Conservation (phyloP, 495 filamentous ascomycete genomes). For the Aspergillus bertholletiae region DNA sequence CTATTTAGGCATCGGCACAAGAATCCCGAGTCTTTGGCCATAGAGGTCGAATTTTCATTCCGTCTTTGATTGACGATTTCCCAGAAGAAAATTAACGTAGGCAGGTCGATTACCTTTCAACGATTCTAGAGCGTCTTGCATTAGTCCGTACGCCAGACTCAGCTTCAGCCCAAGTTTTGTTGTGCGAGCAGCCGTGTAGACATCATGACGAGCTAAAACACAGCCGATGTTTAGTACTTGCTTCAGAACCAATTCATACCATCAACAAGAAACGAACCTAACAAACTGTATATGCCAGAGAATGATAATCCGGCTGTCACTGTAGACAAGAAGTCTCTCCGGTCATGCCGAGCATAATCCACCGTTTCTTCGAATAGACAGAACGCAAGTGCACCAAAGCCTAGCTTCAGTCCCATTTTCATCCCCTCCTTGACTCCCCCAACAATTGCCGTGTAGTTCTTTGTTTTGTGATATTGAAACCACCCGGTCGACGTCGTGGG, state of each 20-base stretch:
- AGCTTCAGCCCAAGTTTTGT: slow-evolving; percentile 74
- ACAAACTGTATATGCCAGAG: slow-evolving; percentile 80
- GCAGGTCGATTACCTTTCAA: slow-evolving; percentile 64
- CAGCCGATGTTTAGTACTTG: slow-evolving; percentile 12
- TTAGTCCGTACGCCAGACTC: slow-evolving; percentile 75
- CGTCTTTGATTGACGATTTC: slow-evolving; percentile 24
- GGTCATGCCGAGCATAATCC: slow-evolving; percentile 66
- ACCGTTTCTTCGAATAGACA: slow-evolving; percentile 78
- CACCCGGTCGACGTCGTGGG: slow-evolving; percentile 78
- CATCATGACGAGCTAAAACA: slow-evolving; percentile 68
- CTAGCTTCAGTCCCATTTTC: slow-evolving; percentile 68
- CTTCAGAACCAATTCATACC: background rate
- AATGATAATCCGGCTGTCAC: slow-evolving; percentile 76
- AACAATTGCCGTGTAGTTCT: slow-evolving; percentile 79
- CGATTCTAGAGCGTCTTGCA: slow-evolving; percentile 67
- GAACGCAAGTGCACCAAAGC: slow-evolving; percentile 63
- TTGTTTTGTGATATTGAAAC: slow-evolving; percentile 97
- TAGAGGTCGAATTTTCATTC: slow-evolving; percentile 10
- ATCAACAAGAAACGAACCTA: slow-evolving; percentile 56
- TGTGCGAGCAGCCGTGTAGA: slow-evolving; percentile 78
- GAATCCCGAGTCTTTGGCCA: background rate
- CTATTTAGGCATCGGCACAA: background rate
- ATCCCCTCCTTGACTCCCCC: slow-evolving; percentile 74
- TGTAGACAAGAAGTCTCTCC: slow-evolving; percentile 68
- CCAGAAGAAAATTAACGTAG: slow-evolving; percentile 67